phyloP scores from a whole-genome alignment of 2,329 filamentous ascomycete genomes.

The Plectosphaerella sp. region DNA sequence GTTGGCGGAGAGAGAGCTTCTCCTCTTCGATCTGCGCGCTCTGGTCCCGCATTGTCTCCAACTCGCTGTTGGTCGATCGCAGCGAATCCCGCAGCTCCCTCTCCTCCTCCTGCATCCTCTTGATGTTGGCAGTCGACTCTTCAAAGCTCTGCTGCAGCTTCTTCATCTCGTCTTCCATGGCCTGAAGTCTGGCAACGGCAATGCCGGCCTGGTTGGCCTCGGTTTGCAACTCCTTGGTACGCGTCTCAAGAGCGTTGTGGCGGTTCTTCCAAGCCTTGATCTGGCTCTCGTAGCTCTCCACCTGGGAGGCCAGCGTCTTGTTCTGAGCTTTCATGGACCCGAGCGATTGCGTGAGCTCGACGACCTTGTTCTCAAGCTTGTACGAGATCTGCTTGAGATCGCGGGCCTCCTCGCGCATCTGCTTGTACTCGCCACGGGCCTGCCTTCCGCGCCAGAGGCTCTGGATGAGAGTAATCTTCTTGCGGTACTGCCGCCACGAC shows the following conservation, averaged over 20 bases:
- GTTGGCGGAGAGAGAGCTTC: slow-evolving; percentile 79
- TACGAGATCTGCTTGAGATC: slow-evolving; percentile 99
- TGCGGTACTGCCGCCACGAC: slow-evolving; percentile 82
- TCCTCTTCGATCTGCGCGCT: slow-evolving; percentile 77
- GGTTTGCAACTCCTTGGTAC: slow-evolving; percentile 89
- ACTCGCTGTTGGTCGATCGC: slow-evolving; percentile 71
- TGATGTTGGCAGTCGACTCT: slow-evolving; percentile 85
- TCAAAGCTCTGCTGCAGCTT: slow-evolving; percentile 85
- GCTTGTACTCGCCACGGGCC: slow-evolving; percentile 84
- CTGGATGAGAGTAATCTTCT: slow-evolving; percentile 85
- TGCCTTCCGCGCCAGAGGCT: slow-evolving; percentile 84
- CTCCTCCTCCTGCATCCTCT: slow-evolving; percentile 92
- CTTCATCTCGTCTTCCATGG: slow-evolving; percentile 94
- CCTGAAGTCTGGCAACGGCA: slow-evolving; percentile 80
- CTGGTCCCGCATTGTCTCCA: slow-evolving; percentile 73
- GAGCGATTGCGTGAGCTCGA: slow-evolving; percentile 91
- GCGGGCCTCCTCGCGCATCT: slow-evolving; percentile 86
- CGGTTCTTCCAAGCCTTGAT: slow-evolving; percentile 94
- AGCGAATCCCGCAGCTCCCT: slow-evolving; percentile 79
- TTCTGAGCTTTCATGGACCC: slow-evolving; percentile 93
- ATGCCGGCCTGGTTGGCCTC: slow-evolving; percentile 98
- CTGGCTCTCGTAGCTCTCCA: slow-evolving; percentile 94
- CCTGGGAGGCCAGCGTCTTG: slow-evolving; percentile 79
- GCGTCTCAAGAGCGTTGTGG: slow-evolving; percentile 82
- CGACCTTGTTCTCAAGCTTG: slow-evolving; percentile 99